Evolutionary conservation across 106 monocot species (phyloP).

Genomic region (Dendrobium catenatum): DNA sequence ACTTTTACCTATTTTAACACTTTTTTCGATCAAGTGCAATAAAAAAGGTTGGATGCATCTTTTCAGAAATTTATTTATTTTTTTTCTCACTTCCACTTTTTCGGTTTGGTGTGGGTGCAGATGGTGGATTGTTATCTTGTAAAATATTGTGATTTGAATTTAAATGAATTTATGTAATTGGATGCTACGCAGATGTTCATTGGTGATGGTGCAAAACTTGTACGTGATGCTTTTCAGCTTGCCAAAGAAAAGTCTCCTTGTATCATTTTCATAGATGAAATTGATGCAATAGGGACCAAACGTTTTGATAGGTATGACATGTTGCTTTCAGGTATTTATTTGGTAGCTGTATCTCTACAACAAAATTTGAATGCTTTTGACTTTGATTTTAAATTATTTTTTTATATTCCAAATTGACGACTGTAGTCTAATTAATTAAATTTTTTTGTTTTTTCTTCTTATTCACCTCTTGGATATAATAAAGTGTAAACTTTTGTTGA

Average conservation of each 20-base stretch:
- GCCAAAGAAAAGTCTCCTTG: conserved; percentile 97
- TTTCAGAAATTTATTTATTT: too few relatives aligned
- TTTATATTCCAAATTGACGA: too few relatives aligned
- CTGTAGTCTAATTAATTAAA: too few relatives aligned
- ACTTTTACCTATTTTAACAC: too few relatives aligned
- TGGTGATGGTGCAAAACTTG: conserved; percentile 94
- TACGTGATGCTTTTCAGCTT: conserved; percentile 92
- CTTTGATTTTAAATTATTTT: not conserved
- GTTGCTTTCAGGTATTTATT: not conserved
- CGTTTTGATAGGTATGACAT: conserved; percentile 75
- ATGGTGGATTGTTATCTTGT: not conserved
- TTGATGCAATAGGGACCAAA: conserved; percentile 97
- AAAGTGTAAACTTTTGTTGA: too few relatives aligned
- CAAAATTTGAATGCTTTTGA: not conserved
- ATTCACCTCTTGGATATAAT: too few relatives aligned
- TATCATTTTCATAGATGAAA: conserved; percentile 96
- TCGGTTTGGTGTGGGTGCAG: not conserved
- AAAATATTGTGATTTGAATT: not conserved
- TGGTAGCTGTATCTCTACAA: not conserved
- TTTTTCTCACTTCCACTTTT: not conserved
- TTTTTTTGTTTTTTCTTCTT: too few relatives aligned
- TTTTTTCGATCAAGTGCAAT: not conserved
- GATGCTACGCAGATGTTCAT: conserved; percentile 68
- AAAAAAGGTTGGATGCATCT: not conserved
- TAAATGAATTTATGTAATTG: not conserved